These are phyloP conservation scores for Phialemonium atrogriseum DNA, from an alignment of 2,329 filamentous ascomycete genomes.

Conservation along the genomic window DNA sequence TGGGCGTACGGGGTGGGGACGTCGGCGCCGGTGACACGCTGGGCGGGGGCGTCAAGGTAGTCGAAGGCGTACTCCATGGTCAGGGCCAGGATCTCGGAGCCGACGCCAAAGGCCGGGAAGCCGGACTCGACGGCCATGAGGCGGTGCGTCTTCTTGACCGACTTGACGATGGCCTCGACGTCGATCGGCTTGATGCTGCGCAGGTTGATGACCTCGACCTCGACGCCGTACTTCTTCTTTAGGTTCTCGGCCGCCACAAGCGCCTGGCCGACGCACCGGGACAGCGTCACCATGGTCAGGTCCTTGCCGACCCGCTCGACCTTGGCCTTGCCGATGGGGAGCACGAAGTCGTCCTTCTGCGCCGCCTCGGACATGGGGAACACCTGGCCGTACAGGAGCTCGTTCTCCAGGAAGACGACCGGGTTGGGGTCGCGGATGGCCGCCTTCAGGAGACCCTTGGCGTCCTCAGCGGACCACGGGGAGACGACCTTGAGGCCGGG, in stretches of 20 bases:
- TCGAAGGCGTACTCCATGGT: constrained; percentile 98
- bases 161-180: constrained; percentile 89
- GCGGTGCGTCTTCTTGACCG: constrained; percentile 95
- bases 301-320: constrained; percentile 95
- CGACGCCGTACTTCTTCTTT: constrained; percentile 93
- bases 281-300: constrained; percentile 88
- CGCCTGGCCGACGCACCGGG: constrained; percentile 89
- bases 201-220: constrained; percentile 95
- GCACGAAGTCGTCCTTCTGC: constrained; percentile 91
- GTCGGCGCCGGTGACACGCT: constrained; percentile 91
- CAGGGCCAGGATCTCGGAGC: constrained; percentile 85
- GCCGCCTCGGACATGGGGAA: constrained; percentile 98
- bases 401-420: constrained; percentile 84
- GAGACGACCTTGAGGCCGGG: constrained; percentile 95
- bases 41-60: constrained; percentile 89
- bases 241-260: constrained; percentile 81
- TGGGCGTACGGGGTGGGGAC: constrained; percentile 93
- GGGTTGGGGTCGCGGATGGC: constrained; percentile 98
- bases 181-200: constrained; percentile 96
- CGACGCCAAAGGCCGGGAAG: constrained; percentile 91
- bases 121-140: constrained; percentile 90
- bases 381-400: constrained; percentile 81
- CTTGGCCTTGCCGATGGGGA: constrained; percentile 98
- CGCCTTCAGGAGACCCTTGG: constrained; percentile 95
- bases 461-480: constrained; percentile 95